Evolutionary conservation across 176 grass and related monocot genomes (phyloP).

Genomic region (Tuctoria greenei): DNA sequence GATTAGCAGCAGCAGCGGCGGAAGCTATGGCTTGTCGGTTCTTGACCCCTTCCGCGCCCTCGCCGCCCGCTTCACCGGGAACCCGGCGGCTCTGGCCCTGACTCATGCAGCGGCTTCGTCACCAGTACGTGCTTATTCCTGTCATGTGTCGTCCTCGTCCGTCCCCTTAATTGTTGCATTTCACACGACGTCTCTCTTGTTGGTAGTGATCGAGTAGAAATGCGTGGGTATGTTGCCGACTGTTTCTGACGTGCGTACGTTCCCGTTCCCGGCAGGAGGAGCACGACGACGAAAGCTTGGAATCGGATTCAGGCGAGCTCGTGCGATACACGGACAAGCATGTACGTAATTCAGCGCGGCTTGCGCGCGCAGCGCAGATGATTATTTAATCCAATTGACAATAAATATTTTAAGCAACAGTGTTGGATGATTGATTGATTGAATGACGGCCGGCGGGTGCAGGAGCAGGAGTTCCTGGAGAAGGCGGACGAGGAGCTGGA

Average conservation of each 20-base stretch:
- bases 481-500: slow-evolving; percentile 68
- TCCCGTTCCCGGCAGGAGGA: no score
- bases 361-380: no score
- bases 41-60: slow-evolving; percentile 68
- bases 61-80: slow-evolving; percentile 37
- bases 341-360: background rate
- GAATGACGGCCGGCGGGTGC: background rate
- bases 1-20: background rate
- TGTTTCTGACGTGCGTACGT: slow-evolving; percentile 4
- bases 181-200: no score
- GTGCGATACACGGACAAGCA: slow-evolving; percentile 54
- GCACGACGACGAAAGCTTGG: background rate
- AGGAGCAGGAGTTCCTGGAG: slow-evolving; percentile 76
- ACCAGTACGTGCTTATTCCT: slow-evolving; percentile 2
- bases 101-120: background rate
- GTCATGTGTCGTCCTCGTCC: no score
- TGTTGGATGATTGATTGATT: no score
- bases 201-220: background rate
- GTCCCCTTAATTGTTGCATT: no score
- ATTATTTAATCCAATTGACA: no score
- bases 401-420: no score
- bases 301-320: background rate
- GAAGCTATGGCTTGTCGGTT: slow-evolving; percentile 55
- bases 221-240: background rate
- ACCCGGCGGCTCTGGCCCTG: background rate